These are phyloP conservation scores for Tarenaya hassleriana DNA, from an alignment of 345 rosid species.

Conservation along the genomic window DNA sequence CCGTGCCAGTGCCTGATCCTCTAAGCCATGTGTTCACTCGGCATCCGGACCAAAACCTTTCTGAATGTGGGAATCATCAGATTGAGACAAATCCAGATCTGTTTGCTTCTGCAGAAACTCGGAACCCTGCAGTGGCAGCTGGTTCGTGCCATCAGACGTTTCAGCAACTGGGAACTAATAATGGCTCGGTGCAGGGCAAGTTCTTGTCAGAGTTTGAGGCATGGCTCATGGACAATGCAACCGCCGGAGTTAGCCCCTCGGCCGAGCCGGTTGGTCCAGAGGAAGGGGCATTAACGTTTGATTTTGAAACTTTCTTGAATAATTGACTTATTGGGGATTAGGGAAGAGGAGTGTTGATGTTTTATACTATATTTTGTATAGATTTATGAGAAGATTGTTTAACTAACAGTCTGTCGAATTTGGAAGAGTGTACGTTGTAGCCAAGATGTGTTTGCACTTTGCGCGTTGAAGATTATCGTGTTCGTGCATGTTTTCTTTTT, in stretches of 20 bases:
- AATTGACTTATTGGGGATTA: conserved; percentile 5
- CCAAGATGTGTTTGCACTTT: too few relatives aligned
- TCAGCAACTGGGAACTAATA: conserved; percentile 18
- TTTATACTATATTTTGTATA: too few relatives aligned
- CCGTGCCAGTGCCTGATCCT: conserved; percentile 1
- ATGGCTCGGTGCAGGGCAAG: conserved; percentile 20
- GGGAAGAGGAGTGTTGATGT: background rate
- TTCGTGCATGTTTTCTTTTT: too few relatives aligned
- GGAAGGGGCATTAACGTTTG: conserved; percentile 20
- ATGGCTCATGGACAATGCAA: conserved; percentile 30
- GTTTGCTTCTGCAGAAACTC: conserved; percentile 6
- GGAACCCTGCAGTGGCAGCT: background rate
- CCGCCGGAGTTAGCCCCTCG: conserved; percentile 11
- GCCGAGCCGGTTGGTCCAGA: conserved; percentile 15
- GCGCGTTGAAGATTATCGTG: too few relatives aligned
- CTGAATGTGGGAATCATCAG: conserved; percentile 6
- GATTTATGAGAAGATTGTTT: too few relatives aligned
- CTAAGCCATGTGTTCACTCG: conserved; percentile 11
- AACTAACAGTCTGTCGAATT: too few relatives aligned
- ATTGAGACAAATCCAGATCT: conserved; percentile 18
- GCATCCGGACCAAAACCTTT: conserved; percentile 11
- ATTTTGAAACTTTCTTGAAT: conserved; percentile 27
- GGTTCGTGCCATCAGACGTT: background rate
- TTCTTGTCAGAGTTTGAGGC: conserved; percentile 22
- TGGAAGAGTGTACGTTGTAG: too few relatives aligned